A percentile compares a stretch with the other conserved stretches of the same genome.
These are phyloP conservation scores for Ramalina intermedia DNA, from an alignment of 495 filamentous ascomycete species.

Conservation along the genomic window DNA sequence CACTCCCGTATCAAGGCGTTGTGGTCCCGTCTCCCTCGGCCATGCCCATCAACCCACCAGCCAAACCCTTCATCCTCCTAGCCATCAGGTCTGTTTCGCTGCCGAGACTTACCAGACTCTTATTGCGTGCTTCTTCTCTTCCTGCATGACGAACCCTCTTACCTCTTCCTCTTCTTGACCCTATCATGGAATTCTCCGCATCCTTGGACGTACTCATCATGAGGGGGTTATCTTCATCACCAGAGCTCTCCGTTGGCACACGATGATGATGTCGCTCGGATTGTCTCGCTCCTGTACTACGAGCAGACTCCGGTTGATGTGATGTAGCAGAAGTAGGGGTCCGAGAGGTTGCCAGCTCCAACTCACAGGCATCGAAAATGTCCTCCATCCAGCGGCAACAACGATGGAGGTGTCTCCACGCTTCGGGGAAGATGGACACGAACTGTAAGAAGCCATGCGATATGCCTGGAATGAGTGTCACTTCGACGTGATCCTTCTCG, in stretches of 20 bases:
- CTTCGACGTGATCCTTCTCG: conserved; percentile 65
- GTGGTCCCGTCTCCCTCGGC: conserved; percentile 22
- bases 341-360: background rate
- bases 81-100: conserved; percentile 76
- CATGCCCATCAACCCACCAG: conserved; percentile 60
- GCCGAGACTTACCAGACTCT: conserved; percentile 52
- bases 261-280: conserved; percentile 25
- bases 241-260: conserved; percentile 48
- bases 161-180: conserved; percentile 8
- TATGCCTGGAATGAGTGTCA: conserved; percentile 71
- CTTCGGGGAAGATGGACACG: conserved; percentile 69
- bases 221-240: conserved; percentile 62
- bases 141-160: conserved; percentile 3
- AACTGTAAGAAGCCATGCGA: conserved; percentile 92
- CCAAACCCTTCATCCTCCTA: conserved; percentile 72
- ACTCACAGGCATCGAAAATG: conserved; percentile 34
- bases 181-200: background rate
- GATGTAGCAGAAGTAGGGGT: background rate
- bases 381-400: conserved; percentile 66
- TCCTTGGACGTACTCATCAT: conserved; percentile 48
- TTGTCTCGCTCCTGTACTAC: too few relatives aligned
- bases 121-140: conserved; percentile 18
- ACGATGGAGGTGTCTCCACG: conserved; percentile 63
- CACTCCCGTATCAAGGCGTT: conserved; percentile 5
- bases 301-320: background rate